Conservation (phyloP, 257 asterid species). For the Osmanthus fragrans region DNA sequence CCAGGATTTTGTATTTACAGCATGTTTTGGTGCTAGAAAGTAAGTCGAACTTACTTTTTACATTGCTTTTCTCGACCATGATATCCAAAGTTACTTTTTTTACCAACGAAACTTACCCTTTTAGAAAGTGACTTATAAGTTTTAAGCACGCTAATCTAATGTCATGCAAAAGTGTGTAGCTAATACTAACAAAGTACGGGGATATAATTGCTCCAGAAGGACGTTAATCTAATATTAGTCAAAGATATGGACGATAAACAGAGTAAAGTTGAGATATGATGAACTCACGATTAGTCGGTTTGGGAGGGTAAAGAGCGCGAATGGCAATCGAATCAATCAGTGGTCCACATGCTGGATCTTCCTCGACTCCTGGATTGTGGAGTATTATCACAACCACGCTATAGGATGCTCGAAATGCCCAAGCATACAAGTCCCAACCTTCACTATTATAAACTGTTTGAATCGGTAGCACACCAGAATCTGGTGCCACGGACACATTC, state of each 20-base stretch:
- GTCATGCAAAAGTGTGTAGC: neutral
- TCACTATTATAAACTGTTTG: conserved; percentile 86
- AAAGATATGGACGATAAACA: neutral
- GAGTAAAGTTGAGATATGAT: neutral
- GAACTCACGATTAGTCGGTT: conserved; percentile 57
- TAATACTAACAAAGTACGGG: neutral
- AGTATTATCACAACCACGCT: conserved; percentile 52
- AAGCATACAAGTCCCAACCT: conserved; percentile 96
- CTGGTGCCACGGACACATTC: conserved; percentile 81
- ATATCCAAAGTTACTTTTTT: too few species aligned
- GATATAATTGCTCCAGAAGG: neutral
- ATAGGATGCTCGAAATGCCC: conserved; percentile 67
- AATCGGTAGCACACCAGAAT: conserved; percentile 74
- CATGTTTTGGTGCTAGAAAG: neutral
- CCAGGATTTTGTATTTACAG: neutral
- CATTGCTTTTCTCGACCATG: neutral
- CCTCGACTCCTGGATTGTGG: conserved; percentile 91
- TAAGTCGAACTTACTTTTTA: neutral
- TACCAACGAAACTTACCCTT: neutral
- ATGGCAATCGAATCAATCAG: conserved; percentile 82
- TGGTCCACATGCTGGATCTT: conserved; percentile 98
- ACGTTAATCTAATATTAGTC: neutral
- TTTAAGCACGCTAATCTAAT: neutral
- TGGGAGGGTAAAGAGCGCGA: conserved; percentile 78
- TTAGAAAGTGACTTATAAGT: neutral